These are phyloP conservation scores for Botryobasidium botryosum DNA, from an alignment of 768 basidiomycete species.

Conservation along the genomic window DNA sequence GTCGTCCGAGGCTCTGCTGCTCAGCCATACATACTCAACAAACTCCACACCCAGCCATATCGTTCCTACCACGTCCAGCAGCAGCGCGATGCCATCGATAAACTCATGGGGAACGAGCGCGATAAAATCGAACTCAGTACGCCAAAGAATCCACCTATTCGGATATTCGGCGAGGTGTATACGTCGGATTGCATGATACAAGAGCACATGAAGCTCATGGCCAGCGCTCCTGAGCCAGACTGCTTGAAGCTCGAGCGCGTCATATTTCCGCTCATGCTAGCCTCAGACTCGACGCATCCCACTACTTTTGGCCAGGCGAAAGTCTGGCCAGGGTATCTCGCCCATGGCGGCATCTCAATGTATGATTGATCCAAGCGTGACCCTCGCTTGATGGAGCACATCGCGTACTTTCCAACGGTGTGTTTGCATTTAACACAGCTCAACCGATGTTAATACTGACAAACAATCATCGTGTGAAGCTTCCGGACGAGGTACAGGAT, in stretches of 20 bases:
- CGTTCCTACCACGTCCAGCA: no score
- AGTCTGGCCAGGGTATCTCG: slow-evolving; percentile 9
- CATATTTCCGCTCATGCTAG: slow-evolving; percentile 4
- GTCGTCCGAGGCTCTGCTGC: no score
- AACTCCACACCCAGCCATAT: no score
- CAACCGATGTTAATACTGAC: background rate
- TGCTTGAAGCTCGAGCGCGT: slow-evolving; percentile 4
- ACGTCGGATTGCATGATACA: no score
- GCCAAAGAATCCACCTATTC: no score
- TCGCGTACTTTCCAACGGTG: slow-evolving; percentile 7
- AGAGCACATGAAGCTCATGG: no score
- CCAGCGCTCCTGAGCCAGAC: no score
- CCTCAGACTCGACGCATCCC: slow-evolving; percentile 8
- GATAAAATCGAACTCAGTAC: no score
- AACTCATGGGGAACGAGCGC: no score
- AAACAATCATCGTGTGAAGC: background rate
- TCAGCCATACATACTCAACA: no score
- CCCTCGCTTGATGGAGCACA: background rate
- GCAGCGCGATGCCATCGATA: no score
- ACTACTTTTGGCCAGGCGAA: slow-evolving; percentile 9
- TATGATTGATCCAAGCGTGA: background rate
- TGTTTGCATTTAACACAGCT: background rate
- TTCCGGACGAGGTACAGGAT: slow-evolving; percentile 6
- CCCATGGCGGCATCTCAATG: slow-evolving; percentile 6
- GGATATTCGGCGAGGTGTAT: no score